These are phyloP conservation scores for Schwanniomyces yamadae DNA, from an alignment of 805 yeast genomes.

Conservation along the genomic window DNA sequence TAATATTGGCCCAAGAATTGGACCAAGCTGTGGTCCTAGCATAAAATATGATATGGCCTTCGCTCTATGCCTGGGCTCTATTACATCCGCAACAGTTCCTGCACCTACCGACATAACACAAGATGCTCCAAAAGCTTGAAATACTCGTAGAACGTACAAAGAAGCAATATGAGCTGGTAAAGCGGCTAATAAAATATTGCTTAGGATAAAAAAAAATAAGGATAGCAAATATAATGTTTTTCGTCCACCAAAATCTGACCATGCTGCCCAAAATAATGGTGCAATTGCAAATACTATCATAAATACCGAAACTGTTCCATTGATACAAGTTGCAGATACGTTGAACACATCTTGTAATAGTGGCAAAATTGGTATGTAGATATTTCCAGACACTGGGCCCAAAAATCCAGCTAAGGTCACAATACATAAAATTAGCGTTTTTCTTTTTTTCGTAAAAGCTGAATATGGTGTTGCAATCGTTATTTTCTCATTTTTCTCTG, in stretches of 20 bases:
- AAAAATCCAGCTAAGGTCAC: conserved; percentile 51
- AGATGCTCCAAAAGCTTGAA: conserved; percentile 40
- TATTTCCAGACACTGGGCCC: conserved; percentile 59
- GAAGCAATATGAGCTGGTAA: conserved; percentile 30
- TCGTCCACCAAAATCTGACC: conserved; percentile 54
- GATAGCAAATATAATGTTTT: conserved; percentile 29
- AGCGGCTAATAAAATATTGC: conserved; percentile 29
- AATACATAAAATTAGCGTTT: conserved; percentile 31
- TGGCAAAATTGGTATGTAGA: conserved; percentile 55
- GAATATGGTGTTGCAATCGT: conserved; percentile 20
- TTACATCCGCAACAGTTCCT: conserved; percentile 35
- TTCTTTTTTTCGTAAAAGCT: conserved; percentile 31
- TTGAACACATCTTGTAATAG: conserved; percentile 39
- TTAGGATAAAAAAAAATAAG: conserved; percentile 22
- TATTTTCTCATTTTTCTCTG: background rate
- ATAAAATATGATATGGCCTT: conserved; percentile 32
- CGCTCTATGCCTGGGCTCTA: conserved; percentile 30
- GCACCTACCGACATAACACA: conserved; percentile 37
- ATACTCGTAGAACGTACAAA: conserved; percentile 27
- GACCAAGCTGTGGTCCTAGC: conserved; percentile 42
- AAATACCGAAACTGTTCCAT: conserved; percentile 57
- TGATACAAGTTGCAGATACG: conserved; percentile 42
- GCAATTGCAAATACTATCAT: conserved; percentile 57
- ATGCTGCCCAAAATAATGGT: conserved; percentile 55
- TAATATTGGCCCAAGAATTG: conserved; percentile 36